phyloP scores from a whole-genome alignment of 345 rosid genomes.

The Diplotaxis tenuifolia region DNA sequence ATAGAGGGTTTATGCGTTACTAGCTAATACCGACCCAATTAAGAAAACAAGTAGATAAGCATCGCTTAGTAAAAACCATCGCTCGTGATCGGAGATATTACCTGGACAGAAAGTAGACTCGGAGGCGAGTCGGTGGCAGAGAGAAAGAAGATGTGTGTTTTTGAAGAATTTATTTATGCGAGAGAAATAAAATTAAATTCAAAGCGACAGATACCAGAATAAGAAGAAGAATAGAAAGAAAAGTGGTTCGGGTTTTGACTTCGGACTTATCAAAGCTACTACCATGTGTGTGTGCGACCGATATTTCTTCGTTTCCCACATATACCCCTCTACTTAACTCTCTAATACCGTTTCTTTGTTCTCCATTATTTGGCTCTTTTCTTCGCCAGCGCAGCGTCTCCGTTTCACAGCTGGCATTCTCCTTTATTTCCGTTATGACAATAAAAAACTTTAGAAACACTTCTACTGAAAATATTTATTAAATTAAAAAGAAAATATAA shows the following conservation, averaged over 20 bases:
- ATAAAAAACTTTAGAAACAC: no score
- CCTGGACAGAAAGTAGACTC: background rate
- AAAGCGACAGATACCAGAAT: background rate
- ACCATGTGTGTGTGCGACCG: background rate
- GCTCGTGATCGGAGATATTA: background rate
- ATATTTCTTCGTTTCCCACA: background rate
- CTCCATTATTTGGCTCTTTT: background rate
- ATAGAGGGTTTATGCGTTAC: background rate
- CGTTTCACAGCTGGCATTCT: background rate
- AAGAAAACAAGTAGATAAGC: background rate
- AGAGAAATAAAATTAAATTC: background rate
- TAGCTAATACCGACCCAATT: background rate
- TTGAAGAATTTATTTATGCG: background rate
- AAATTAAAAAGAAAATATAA: no score
- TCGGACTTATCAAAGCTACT: background rate
- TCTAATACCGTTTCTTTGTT: background rate
- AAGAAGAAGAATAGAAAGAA: background rate
- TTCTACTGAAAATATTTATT: no score
- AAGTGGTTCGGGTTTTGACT: background rate
- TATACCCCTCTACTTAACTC: background rate
- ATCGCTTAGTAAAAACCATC: background rate
- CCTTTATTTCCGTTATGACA: background rate
- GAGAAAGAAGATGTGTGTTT: background rate
- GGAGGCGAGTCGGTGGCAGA: background rate
- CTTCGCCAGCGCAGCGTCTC: background rate